Base-by-base conservation (phyloP, 2,329 filamentous ascomycete species). In the Botrytis galanthina region DNA sequence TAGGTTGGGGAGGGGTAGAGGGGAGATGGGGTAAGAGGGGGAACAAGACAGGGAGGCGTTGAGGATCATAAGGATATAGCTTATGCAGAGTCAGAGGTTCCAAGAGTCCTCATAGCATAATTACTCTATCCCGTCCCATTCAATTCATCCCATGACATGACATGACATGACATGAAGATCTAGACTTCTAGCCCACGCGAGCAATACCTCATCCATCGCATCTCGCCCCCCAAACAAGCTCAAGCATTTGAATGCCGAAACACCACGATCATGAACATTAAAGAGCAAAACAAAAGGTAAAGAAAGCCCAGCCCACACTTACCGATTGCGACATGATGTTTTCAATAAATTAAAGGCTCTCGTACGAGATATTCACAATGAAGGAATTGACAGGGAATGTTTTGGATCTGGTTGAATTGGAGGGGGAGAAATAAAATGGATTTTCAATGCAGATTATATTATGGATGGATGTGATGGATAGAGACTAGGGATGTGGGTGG, bases 241-340 rank as follows among this genome's bases (percentile, higher is more conserved):
- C 26, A 35, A 35, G n/a, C 7, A 67, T 67, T 54, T 54, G 64
- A 67, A 22, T 29, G 12, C 16, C 22, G 2, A 20, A 44, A n/a
- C n/a, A 18, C 26, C 51, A 54, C 14, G 26, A 51, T 26, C 48
- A 51, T 14, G n/a, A 18, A 3, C 3, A 42, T 29, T 7, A 32
- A 42, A n/a, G 37, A n/a, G 0, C 4, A 20, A 44, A 20, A 7
- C 29, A 46, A 22, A n/a, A 42, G 48, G 44, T 6, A 35, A 62
- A 59, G 35, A 22, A 29, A 46, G 22, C 3, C 20, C 18, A 46
- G 22, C 3, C 20, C 18, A 66, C 54, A 74, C 78, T 72, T 76
- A 80, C 80, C 44, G 79, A 79, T 78, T 77, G 78, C 39, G 80
- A 80, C 80, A 80, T 81, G 48, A 57, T 61, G 59, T 69, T 61